Percentiles rank a stretch among this genome's conserved stretches.
These are phyloP conservation scores for Beauveria caledonica DNA, from an alignment of 2,329 filamentous ascomycete genomes.

Conservation along the genomic window DNA sequence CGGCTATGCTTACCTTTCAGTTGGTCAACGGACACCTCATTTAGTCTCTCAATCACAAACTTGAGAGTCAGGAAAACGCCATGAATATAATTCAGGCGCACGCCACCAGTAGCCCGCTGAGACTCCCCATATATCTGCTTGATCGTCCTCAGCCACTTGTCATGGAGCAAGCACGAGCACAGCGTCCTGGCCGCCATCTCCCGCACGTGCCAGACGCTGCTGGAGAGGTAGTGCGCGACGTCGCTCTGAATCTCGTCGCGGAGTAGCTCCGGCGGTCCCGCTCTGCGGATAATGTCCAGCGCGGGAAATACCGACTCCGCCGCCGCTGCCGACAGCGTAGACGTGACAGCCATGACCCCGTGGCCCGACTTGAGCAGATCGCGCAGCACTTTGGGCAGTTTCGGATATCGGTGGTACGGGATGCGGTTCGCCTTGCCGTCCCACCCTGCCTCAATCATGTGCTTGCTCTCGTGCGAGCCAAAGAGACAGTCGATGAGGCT, in stretches of 20 bases:
- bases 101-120: conserved; percentile 18
- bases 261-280: conserved; percentile 53
- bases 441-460: conserved; percentile 52
- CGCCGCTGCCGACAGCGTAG: conserved; percentile 26
- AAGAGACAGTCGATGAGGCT: conserved; percentile 74
- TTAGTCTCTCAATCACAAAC: conserved; percentile 47
- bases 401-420: conserved; percentile 61
- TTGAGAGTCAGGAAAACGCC: conserved; percentile 49
- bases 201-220: conserved; percentile 69
- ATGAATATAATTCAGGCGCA: conserved; percentile 45
- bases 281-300: conserved; percentile 70
- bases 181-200: conserved; percentile 72
- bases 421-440: conserved; percentile 57
- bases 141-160: conserved; percentile 39
- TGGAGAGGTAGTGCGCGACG: conserved; percentile 56
- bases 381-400: conserved; percentile 55
- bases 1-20: conserved; percentile 32
- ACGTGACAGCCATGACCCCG: conserved; percentile 32
- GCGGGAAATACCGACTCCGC: conserved; percentile 74
- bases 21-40: conserved; percentile 36
- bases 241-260: conserved; percentile 46
- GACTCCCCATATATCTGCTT: conserved; percentile 25
- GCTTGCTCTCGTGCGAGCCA: conserved; percentile 65
- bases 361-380: conserved; percentile 50
- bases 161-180: conserved; percentile 50